Evolutionary conservation across 805 yeast genomes (phyloP).

Genomic region (Tetrapisispora fleetii): DNA sequence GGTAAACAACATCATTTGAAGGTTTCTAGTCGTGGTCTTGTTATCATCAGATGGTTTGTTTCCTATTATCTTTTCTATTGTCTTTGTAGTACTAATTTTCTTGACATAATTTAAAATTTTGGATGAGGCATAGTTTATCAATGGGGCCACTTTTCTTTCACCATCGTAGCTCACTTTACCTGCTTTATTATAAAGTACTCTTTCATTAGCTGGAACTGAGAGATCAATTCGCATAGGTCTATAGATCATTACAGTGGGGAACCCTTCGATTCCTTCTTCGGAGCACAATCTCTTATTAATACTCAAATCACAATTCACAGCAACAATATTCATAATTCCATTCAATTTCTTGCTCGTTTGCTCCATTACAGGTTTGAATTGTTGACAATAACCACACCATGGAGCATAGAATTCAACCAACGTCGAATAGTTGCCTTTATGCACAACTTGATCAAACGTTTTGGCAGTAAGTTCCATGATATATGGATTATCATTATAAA

Average conservation of each 20-base stretch:
- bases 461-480: constrained; percentile 47
- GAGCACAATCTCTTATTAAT: constrained; percentile 62
- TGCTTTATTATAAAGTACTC: constrained; percentile 26
- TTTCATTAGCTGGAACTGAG: constrained; percentile 14
- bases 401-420: constrained; percentile 90
- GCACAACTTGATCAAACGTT: constrained; percentile 58
- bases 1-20: constrained; percentile 43
- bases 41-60: not conserved
- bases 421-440: constrained; percentile 64
- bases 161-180: constrained; percentile 53
- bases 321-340: constrained; percentile 55
- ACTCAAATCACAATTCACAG: constrained; percentile 76
- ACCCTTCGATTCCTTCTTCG: constrained; percentile 57
- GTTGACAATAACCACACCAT: constrained; percentile 94
- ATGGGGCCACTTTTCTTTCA: constrained; percentile 44
- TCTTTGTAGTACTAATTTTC: constrained; percentile 33
- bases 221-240: constrained; percentile 61
- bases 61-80: constrained; percentile 14
- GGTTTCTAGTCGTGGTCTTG: constrained; percentile 10
- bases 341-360: constrained; percentile 54
- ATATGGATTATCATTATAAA: constrained; percentile 27
- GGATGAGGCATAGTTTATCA: constrained; percentile 44
- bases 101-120: constrained; percentile 60
- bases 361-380: constrained; percentile 51
- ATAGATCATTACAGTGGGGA: constrained; percentile 75